Evolutionary conservation across 2,329 filamentous ascomycete species (phyloP).

Genomic region (Fusarium sp.): DNA sequence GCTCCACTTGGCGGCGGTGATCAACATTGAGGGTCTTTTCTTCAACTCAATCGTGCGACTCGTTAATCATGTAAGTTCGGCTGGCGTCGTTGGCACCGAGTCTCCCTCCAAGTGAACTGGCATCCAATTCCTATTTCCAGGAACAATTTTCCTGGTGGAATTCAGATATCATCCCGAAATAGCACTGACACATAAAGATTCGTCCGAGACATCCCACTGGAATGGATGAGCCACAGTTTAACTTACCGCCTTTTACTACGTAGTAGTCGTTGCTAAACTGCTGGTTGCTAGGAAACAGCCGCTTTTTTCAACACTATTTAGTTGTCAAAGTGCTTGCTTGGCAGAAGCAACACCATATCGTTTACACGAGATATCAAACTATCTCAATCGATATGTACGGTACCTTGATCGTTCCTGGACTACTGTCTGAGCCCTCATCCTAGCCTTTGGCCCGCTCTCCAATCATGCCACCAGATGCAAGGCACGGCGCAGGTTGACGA

Average conservation of each 20-base stretch:
- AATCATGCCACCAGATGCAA: constrained; percentile 50
- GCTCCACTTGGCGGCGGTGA: constrained; percentile 45
- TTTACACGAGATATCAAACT: background rate
- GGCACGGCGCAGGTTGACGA: constrained; percentile 49
- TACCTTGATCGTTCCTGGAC: constrained; percentile 44
- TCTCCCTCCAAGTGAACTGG: constrained; percentile 17
- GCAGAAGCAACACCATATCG: constrained; percentile 4
- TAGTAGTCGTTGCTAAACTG: background rate
- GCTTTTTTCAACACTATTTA: background rate
- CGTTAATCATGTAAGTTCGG: constrained; percentile 17
- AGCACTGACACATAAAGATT: constrained; percentile 13
- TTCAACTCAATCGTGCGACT: constrained; percentile 32
- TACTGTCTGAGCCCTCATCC: constrained; percentile 37
- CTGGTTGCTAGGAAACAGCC: constrained; percentile 28
- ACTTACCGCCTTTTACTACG: constrained; percentile 20
- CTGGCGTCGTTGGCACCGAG: constrained; percentile 14
- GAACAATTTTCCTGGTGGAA: constrained; percentile 14
- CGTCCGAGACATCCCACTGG: constrained; percentile 11
- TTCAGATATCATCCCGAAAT: constrained; percentile 12
- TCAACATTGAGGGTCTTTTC: constrained; percentile 39
- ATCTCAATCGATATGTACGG: constrained; percentile 27
- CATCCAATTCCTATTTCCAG: constrained; percentile 21
- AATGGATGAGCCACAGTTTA: constrained; percentile 26
- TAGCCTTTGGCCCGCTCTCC: constrained; percentile 42
- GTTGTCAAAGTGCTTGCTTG: constrained; percentile 1